A percentile compares a stretch with the other conserved stretches of the same genome.
These are phyloP conservation scores for Rhododendron henanense DNA, from an alignment of 148 eudicot species.

Conservation along the genomic window DNA sequence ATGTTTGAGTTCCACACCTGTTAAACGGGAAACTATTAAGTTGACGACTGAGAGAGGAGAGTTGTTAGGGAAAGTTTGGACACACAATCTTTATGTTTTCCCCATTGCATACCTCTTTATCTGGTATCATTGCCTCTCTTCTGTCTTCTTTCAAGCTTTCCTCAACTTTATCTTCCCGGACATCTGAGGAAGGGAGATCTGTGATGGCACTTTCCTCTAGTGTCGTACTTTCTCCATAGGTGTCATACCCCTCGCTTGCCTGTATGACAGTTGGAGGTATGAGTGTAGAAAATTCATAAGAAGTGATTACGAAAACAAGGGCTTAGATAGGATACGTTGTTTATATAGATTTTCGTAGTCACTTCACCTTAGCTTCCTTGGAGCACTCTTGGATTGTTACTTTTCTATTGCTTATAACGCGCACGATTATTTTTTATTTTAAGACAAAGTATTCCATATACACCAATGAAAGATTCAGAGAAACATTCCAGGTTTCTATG, in stretches of 20 bases:
- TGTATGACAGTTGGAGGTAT: background rate
- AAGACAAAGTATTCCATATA: background rate
- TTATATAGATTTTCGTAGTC: background rate
- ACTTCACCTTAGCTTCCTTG: slow-evolving; percentile 9
- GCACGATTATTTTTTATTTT: background rate
- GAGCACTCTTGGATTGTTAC: background rate
- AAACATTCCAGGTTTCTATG: background rate
- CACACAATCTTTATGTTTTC: background rate
- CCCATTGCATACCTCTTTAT: slow-evolving; percentile 8
- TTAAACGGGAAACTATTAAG: background rate
- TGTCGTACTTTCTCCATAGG: background rate
- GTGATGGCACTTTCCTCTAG: background rate
- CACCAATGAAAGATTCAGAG: background rate
- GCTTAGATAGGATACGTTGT: background rate
- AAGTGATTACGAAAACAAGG: background rate
- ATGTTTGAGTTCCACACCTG: slow-evolving; percentile 2
- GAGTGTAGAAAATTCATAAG: background rate
- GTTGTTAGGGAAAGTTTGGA: background rate
- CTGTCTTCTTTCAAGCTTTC: slow-evolving; percentile 4
- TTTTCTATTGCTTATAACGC: background rate
- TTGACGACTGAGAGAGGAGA: slow-evolving; percentile 8
- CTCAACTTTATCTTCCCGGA: slow-evolving; percentile 2
- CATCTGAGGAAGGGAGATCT: background rate
- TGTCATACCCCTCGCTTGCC: background rate
- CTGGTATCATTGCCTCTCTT: background rate